A percentile compares a stretch with the other conserved stretches of the same genome.
Evolutionary conservation across 345 rosid genomes (phyloP).

Genomic region (Citrus australasica): DNA sequence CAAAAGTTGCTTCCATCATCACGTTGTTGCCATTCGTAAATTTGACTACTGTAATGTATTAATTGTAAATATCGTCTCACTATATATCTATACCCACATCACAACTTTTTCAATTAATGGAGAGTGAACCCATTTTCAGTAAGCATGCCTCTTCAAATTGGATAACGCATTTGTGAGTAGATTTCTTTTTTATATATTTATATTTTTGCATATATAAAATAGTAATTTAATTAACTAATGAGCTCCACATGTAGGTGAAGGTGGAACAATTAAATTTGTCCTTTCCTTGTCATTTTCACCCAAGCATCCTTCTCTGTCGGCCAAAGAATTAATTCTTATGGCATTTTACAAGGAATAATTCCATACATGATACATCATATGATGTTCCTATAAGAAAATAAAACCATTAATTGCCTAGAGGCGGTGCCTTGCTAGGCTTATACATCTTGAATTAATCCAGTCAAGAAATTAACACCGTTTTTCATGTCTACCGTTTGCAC

Average conservation of each 20-base stretch:
- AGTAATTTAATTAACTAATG: not conserved
- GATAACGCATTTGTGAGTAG: not conserved
- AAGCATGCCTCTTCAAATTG: not conserved
- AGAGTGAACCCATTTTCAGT: not conserved
- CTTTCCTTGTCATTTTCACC: constrained; percentile 9
- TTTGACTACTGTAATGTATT: not conserved
- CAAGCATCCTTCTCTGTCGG: not conserved
- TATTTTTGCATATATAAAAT: too few relatives aligned
- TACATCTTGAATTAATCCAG: not conserved
- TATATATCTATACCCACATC: not conserved
- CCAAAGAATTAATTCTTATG: not conserved
- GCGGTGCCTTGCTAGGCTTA: not conserved
- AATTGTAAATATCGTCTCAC: not conserved
- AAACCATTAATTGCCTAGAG: too few relatives aligned
- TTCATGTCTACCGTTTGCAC: not conserved
- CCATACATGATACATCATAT: not conserved
- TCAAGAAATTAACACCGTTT: not conserved
- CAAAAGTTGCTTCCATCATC: not conserved
- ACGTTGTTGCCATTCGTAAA: not conserved
- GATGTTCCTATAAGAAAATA: not conserved
- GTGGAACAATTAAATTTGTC: not conserved
- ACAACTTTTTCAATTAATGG: not conserved
- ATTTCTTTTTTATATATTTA: too few relatives aligned
- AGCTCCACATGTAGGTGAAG: not conserved
- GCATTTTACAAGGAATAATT: not conserved